Base-by-base conservation (phyloP, 108 stramenopile genomes). In the Cyclotella baltica region DNA sequence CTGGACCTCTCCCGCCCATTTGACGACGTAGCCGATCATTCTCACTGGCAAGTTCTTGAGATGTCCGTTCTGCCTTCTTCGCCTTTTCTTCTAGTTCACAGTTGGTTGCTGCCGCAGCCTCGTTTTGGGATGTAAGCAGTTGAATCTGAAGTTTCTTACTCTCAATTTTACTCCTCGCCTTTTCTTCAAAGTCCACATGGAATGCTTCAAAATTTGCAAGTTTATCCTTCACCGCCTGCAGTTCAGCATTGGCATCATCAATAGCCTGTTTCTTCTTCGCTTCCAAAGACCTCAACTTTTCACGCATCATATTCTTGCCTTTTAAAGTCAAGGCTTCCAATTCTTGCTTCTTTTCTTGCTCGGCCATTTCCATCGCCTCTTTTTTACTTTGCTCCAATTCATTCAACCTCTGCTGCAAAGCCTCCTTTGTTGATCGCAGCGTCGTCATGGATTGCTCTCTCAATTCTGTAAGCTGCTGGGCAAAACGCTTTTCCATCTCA, bases 21-120 rank as follows among this genome's bases (percentile, higher is more conserved):
- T 92, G 92, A n/a, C 92, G 85, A n/a, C 92, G 88, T 63, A 88
- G 92, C 27, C 92, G 85, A 68, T 96, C 94, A 72, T 92, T 93
- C 15, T 96, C 94, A 47, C 83, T 85, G 29, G 65, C 36, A 18
- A 93, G 81, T 33, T 89, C 86, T 46, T 63, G 80, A 33, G 78
- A 89, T 35, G 86, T 92, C 48, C 89, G 78, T 59, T 90, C 91
- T 10, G 87, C 58, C 27, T 78, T 76, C 56, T 71, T 81, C 18
- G 55, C 58, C 47, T 77, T 62, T 56, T 85, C 87, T 78, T 92
- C 87, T 37, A 87, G 59, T 33, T 89, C 89, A 62, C 85, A 77
- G 34, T 46, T 81, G 10, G 87, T 87, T 27, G 64, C 38, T 29
- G 80, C 67, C n/a, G 89, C 65, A 37, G 77, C 88, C 30, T 67